Conservation (phyloP, 2,329 filamentous ascomycete genomes). For the Cordyceps cateniannulata region DNA sequence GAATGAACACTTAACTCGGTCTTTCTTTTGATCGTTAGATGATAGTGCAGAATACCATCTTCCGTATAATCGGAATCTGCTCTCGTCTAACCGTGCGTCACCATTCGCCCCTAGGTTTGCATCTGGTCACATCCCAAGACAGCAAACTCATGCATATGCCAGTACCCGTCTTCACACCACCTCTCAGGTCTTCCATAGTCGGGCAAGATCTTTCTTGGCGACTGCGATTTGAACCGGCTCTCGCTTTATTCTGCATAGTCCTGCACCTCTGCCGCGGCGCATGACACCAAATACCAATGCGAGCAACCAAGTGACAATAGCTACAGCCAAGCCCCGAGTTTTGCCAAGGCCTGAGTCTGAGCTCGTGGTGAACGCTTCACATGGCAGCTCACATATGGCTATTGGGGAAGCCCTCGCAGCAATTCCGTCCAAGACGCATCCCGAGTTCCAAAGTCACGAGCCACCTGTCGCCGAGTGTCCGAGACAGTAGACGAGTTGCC, state of each 20-base stretch:
- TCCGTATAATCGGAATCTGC: too few relatives aligned
- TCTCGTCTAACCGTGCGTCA: neutral
- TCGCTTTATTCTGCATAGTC: neutral
- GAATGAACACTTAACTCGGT: too few relatives aligned
- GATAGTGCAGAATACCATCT: too few relatives aligned
- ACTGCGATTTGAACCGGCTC: neutral
- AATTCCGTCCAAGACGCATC: too few relatives aligned
- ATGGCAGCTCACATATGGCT: too few relatives aligned
- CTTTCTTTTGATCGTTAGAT: too few relatives aligned
- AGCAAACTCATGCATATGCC: neutral
- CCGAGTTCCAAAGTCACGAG: too few relatives aligned
- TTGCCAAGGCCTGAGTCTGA: neutral
- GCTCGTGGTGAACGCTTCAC: too few relatives aligned
- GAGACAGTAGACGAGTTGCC: too few relatives aligned
- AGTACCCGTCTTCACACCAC: neutral
- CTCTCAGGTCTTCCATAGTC: neutral
- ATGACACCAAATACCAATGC: neutral
- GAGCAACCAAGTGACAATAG: neutral
- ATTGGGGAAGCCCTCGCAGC: too few relatives aligned
- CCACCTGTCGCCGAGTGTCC: too few relatives aligned
- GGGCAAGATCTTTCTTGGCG: neutral
- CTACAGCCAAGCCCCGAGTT: neutral
- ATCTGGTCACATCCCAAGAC: neutral
- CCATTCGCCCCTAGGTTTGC: too few relatives aligned
- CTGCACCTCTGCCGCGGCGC: neutral